These are phyloP conservation scores for Melocanna baccifera DNA, from an alignment of 176 grass and related monocot species.

Conservation along the genomic window DNA sequence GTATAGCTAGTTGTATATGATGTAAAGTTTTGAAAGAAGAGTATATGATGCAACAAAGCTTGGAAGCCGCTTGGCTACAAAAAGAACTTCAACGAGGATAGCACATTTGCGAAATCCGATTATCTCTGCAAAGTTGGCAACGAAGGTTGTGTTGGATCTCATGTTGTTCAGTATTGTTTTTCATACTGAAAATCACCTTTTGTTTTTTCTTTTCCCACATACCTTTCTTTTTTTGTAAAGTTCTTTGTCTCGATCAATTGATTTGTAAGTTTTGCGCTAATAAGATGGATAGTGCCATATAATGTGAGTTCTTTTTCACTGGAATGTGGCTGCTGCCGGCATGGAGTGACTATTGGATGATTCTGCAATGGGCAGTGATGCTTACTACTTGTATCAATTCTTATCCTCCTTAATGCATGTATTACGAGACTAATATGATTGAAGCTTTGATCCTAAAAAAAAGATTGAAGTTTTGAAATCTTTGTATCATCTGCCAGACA, in stretches of 20 bases:
- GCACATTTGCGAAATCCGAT: neutral
- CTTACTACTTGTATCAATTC: neutral
- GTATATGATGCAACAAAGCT: slow-evolving; percentile 21
- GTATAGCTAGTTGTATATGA: slow-evolving; percentile 32
- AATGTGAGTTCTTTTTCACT: neutral
- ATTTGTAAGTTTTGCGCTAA: slow-evolving; percentile 25
- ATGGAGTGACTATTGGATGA: neutral
- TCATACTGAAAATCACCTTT: neutral
- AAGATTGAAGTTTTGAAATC: neutral
- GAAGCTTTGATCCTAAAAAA: neutral
- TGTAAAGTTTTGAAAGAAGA: slow-evolving; percentile 38
- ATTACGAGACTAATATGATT: neutral
- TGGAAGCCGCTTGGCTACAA: neutral
- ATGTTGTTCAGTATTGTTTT: neutral
- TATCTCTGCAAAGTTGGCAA: neutral
- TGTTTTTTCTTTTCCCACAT: neutral
- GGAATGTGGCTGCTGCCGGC: neutral
- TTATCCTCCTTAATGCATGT: neutral
- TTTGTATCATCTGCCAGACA: neutral
- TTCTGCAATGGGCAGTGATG: neutral
- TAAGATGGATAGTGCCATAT: neutral
- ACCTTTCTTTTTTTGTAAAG: slow-evolving; percentile 19
- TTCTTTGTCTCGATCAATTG: neutral
- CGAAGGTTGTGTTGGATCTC: neutral
- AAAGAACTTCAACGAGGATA: neutral